phyloP scores from a whole-genome alignment of 805 yeast genomes.

The Ogataea nitratoaversa region DNA sequence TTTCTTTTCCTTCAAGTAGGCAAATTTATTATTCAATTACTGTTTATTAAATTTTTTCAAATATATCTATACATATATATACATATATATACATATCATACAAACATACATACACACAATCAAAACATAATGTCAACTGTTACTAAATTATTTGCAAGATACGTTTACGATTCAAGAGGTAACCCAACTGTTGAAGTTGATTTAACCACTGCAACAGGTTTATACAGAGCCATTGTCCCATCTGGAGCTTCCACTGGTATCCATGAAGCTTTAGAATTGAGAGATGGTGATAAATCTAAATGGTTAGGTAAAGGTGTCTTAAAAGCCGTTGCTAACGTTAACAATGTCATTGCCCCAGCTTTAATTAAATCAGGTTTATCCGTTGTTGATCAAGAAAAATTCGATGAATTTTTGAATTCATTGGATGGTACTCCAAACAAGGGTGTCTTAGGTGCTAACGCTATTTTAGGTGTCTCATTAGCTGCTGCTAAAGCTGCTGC shows the following conservation, averaged over 20 bases:
- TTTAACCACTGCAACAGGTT: slow-evolving; percentile 84
- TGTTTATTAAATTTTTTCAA: background rate
- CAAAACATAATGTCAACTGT: slow-evolving; percentile 48
- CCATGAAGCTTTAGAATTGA: slow-evolving; percentile 97
- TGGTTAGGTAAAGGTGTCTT: slow-evolving; percentile 99
- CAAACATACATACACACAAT: background rate
- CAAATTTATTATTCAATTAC: background rate
- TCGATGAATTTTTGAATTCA: slow-evolving; percentile 79
- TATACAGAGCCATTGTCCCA: slow-evolving; percentile 97
- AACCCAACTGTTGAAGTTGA: slow-evolving; percentile 99
- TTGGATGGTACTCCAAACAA: slow-evolving; percentile 98
- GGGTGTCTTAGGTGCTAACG: slow-evolving; percentile 97
- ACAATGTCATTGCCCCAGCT: slow-evolving; percentile 93
- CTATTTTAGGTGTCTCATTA: slow-evolving; percentile 95
- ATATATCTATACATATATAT: background rate
- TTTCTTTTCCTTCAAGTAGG: background rate
- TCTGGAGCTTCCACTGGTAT: slow-evolving; percentile 99
- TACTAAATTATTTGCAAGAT: slow-evolving; percentile 86
- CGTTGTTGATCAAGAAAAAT: slow-evolving; percentile 78
- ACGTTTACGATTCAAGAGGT: slow-evolving; percentile 99
- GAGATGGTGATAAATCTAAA: slow-evolving; percentile 96
- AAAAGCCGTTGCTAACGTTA: slow-evolving; percentile 96
- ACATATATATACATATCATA: background rate
- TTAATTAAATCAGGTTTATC: slow-evolving; percentile 74
- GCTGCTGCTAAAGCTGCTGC: slow-evolving; percentile 99